phyloP scores from a whole-genome alignment of 2,329 filamentous ascomycete genomes.

The Parafenestella ontariensis region DNA sequence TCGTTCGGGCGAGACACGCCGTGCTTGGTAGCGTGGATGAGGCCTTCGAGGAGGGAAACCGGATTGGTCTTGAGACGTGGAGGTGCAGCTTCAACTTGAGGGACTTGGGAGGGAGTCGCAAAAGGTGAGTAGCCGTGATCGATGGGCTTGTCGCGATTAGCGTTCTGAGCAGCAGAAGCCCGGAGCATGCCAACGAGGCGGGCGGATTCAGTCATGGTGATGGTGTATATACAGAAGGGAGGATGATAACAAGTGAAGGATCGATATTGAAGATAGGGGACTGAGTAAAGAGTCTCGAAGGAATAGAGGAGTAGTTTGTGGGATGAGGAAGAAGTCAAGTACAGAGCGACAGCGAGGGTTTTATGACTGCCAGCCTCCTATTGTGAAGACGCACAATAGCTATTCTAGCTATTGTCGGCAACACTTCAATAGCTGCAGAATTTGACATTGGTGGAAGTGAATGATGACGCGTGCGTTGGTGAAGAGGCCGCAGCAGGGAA shows the following conservation, averaged over 20 bases:
- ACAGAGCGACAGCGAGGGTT: background rate
- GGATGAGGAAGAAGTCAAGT: constrained; percentile 2
- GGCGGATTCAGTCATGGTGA: constrained; percentile 31
- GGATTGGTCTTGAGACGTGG: constrained; percentile 10
- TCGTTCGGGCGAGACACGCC: constrained; percentile 15
- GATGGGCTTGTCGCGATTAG: constrained; percentile 27
- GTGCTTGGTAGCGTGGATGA: constrained; percentile 20
- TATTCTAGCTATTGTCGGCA: constrained; percentile 8
- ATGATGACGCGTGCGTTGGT: constrained; percentile 1
- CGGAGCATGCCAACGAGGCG: constrained; percentile 33
- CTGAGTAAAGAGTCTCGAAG: background rate
- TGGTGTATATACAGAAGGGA: background rate
- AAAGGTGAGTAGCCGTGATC: background rate
- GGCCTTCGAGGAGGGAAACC: constrained; percentile 22
- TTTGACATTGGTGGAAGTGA: constrained; percentile 22
- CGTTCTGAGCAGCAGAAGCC: constrained; percentile 28
- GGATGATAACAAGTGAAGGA: background rate
- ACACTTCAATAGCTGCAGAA: constrained; percentile 6
- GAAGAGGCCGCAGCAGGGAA: constrained; percentile 3
- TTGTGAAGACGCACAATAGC: constrained; percentile 8
- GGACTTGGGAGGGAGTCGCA: constrained; percentile 1
- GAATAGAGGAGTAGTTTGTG: background rate
- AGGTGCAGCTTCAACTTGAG: constrained; percentile 7
- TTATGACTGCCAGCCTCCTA: background rate
- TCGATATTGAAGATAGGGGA: background rate